phyloP scores from a whole-genome alignment of 2,329 filamentous ascomycete species.

The Fusarium longipes region DNA sequence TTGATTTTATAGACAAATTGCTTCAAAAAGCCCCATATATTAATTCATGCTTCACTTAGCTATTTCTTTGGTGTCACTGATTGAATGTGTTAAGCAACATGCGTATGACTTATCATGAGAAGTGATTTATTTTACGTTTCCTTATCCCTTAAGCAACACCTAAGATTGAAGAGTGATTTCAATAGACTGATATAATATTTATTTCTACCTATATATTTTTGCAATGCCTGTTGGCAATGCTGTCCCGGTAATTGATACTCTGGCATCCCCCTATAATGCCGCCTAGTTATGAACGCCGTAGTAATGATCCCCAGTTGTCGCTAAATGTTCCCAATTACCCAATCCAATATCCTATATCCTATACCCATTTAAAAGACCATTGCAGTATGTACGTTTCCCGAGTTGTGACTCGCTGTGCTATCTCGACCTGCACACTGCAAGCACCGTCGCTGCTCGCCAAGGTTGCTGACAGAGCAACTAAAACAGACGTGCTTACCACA shows the following conservation, averaged over 20 bases:
- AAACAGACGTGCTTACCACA: constrained; percentile 69
- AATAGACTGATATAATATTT: not conserved
- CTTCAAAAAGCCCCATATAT: constrained; percentile 27
- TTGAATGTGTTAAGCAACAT: not conserved
- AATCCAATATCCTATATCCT: not conserved
- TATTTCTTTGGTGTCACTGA: too few relatives aligned
- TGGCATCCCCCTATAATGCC: constrained; percentile 35
- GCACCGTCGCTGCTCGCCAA: constrained; percentile 65
- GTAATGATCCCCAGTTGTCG: not conserved
- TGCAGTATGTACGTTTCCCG: constrained; percentile 36
- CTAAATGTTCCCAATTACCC: not conserved
- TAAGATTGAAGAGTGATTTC: too few relatives aligned
- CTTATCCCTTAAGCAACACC: too few relatives aligned
- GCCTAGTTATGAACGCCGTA: constrained; percentile 3
- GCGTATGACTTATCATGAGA: not conserved
- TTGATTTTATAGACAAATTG: constrained; percentile 30
- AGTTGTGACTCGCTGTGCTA: constrained; percentile 28
- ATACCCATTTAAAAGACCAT: constrained; percentile 35
- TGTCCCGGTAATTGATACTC: constrained; percentile 2
- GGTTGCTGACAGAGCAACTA: constrained; percentile 68
- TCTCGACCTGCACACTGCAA: constrained; percentile 61
- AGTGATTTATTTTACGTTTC: too few relatives aligned
- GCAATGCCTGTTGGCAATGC: constrained; percentile 2
- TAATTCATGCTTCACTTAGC: constrained; percentile 11
- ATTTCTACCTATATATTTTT: not conserved